phyloP scores from a whole-genome alignment of 164 flowering plant genomes.

The Tinospora cordifolia region DNA sequence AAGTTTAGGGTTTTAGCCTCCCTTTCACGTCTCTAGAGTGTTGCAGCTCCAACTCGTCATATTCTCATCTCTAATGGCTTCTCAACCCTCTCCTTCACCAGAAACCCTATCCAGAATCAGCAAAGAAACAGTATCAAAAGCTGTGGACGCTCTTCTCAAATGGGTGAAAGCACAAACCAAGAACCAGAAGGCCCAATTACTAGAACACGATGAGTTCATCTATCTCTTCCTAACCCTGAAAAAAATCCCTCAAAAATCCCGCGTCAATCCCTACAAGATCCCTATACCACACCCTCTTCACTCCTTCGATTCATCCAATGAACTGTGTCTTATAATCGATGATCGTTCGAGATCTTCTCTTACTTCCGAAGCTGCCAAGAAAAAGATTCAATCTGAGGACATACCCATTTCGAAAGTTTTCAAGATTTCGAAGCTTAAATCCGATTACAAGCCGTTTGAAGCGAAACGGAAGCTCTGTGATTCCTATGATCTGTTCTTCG shows the following conservation, averaged over 20 bases:
- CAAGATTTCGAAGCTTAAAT: slow-evolving; percentile 58
- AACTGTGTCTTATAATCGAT: slow-evolving; percentile 63
- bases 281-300: slow-evolving; percentile 56
- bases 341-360: slow-evolving; percentile 39
- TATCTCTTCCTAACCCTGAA: slow-evolving; percentile 66
- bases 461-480: slow-evolving; percentile 61
- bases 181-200: slow-evolving; percentile 45
- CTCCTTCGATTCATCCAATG: slow-evolving; percentile 22
- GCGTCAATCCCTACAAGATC: slow-evolving; percentile 53
- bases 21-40: too few relatives aligned
- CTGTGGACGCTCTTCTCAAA: slow-evolving; percentile 49
- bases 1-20: too few relatives aligned
- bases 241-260: slow-evolving; percentile 54
- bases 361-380: slow-evolving; percentile 41
- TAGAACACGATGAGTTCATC: slow-evolving; percentile 58
- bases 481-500: slow-evolving; percentile 55
- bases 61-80: neutral
- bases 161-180: slow-evolving; percentile 42
- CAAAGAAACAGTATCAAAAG: slow-evolving; percentile 27
- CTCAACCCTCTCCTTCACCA: neutral
- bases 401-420: slow-evolving; percentile 63
- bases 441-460: slow-evolving; percentile 65
- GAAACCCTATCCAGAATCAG: slow-evolving; percentile 20
- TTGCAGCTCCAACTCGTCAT: too few relatives aligned
- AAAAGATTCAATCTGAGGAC: slow-evolving; percentile 41